Conservation (phyloP, 2,329 filamentous ascomycete genomes). For the Elsinoe fawcettii region DNA sequence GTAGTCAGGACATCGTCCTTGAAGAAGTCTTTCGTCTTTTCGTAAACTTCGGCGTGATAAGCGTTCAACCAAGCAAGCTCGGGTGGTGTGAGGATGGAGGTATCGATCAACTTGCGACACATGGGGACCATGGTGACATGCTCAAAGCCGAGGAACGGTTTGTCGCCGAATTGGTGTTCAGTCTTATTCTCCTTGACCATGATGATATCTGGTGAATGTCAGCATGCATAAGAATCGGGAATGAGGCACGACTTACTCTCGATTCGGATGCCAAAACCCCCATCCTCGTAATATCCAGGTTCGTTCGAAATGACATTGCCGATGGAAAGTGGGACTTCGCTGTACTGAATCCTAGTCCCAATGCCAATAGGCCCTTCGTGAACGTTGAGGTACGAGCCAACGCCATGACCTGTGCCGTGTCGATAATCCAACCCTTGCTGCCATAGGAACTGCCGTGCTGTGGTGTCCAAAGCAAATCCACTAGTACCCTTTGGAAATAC, state of each 20-base stretch:
- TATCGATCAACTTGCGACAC: constrained; percentile 80
- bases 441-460: constrained; percentile 91
- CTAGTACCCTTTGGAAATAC: constrained; percentile 93
- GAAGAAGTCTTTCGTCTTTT: constrained; percentile 74
- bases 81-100: constrained; percentile 57
- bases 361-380: constrained; percentile 97
- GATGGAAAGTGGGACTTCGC: constrained; percentile 79
- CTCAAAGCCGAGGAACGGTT: constrained; percentile 90
- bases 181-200: constrained; percentile 86
- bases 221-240: neutral
- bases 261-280: constrained; percentile 87
- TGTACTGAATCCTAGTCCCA: constrained; percentile 82
- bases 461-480: constrained; percentile 79
- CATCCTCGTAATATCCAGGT: constrained; percentile 95
- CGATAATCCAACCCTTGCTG: constrained; percentile 88
- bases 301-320: constrained; percentile 94
- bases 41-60: constrained; percentile 72
- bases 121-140: constrained; percentile 96
- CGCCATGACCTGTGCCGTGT: constrained; percentile 91
- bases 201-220: constrained; percentile 55
- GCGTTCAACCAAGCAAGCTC: constrained; percentile 84
- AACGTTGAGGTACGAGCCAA: constrained; percentile 91
- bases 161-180: constrained; percentile 81
- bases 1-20: constrained; percentile 61
- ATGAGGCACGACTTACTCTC: constrained; percentile 52